These are phyloP conservation scores for Mortierella sp. DNA, from an alignment of 371 early-diverging fungal species.

Conservation along the genomic window DNA sequence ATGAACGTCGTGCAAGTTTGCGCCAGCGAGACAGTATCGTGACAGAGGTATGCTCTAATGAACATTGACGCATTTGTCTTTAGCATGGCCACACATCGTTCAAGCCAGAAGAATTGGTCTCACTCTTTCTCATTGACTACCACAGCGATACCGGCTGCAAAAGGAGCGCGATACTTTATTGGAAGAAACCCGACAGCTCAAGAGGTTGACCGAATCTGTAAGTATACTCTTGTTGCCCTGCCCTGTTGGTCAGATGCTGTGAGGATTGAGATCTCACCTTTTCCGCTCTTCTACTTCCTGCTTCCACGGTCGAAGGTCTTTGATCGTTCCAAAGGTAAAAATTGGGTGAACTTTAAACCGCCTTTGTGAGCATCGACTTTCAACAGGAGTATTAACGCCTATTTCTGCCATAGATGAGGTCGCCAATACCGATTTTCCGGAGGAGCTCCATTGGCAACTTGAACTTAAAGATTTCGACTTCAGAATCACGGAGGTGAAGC, in stretches of 20 bases:
- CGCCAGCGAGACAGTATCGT: conserved; percentile 48
- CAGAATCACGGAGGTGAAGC: conserved; percentile 23
- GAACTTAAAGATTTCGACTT: conserved; percentile 45
- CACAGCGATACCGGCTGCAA: conserved; percentile 28
- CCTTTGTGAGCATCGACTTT: background rate
- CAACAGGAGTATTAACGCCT: background rate
- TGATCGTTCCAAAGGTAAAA: conserved; percentile 51
- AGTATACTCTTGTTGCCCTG: background rate
- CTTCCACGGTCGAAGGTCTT: conserved; percentile 28
- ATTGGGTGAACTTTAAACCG: background rate
- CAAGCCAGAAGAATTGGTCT: conserved; percentile 2
- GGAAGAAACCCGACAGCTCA: conserved; percentile 46
- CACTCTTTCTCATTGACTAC: background rate
- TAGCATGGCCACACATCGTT: background rate
- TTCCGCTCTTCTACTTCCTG: background rate
- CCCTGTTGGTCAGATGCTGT: background rate
- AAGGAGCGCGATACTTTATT: conserved; percentile 28
- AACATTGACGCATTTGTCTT: background rate
- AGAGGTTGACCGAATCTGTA: conserved; percentile 44
- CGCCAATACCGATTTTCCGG: conserved; percentile 51
- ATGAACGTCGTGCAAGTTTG: conserved; percentile 36
- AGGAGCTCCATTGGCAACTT: conserved; percentile 49
- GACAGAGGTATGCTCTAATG: conserved; percentile 25
- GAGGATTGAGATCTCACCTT: too few species aligned
- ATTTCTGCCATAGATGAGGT: conserved; percentile 22